Base-by-base conservation (phyloP, 257 asterid genomes). In the Nicotiana tabacum region DNA sequence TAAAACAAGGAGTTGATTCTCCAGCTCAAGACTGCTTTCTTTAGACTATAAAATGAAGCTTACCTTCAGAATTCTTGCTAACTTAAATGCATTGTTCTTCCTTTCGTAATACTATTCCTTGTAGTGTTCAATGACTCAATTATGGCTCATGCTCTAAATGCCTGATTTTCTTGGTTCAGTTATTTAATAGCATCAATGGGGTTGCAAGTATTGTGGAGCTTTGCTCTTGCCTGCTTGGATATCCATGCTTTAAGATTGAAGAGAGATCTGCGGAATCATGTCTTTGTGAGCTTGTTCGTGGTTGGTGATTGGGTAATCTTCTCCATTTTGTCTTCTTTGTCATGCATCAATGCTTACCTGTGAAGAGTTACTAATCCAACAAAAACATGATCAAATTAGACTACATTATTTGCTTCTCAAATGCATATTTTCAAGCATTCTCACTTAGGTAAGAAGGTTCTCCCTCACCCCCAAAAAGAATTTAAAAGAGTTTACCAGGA, bases 111-210 rank as follows among this genome's bases (percentile, higher is more conserved):
- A 11, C 43, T 10, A 39, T 29, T 39, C 60, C 6, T 39, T 53
- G 58, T 53, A 12, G 13, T 53, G 18, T 13, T 53, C 6, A 53
- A 53, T 13, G 18, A 53, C 58, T 53, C 18, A 53, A 53, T 13
- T 53, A 53, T 3, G 58, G 62, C 55, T 72, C 48, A 29, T 66
- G 64, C 21, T 80, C 80, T 55, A 39, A 77, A 46, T 2, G 39
- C 30, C 27, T 35, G 57, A 17, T 32, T 24, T 76, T 43, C 68
- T 61, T 86, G 85, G 43, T 69, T 67, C 99, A 93, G 99, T 90
- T 95, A 93, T 89, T 88, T 95, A 87, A 90, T 95, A 61, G 99
- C 99, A 82, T 90, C 98, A 9, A 95, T 95, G 99, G 98, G 99
- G 85, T 95, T 95, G 87, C 98, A 93, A 89, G 87, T 92, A 65